phyloP scores from a whole-genome alignment of 2,329 filamentous ascomycete genomes.

The Tolypocladium tundrense region DNA sequence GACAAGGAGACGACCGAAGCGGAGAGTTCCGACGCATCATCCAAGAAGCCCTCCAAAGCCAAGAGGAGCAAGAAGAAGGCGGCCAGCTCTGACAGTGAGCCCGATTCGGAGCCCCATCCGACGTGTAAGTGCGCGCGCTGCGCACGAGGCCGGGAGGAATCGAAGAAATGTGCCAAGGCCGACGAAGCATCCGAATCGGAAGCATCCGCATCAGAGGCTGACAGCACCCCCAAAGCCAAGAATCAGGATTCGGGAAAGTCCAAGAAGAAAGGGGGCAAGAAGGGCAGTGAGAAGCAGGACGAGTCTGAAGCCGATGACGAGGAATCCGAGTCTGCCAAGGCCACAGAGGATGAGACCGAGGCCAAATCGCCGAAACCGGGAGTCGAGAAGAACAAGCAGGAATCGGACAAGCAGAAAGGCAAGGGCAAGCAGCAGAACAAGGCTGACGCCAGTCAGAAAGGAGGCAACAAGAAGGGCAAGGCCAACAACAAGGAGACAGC shows the following conservation, averaged over 20 bases:
- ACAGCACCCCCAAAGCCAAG: conserved; percentile 1
- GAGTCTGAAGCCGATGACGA: conserved; percentile 14
- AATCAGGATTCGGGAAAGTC: background rate
- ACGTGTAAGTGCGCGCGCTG: conserved; percentile 17
- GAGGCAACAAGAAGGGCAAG: conserved; percentile 2
- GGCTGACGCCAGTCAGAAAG: conserved; percentile 4
- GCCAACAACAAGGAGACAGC: background rate
- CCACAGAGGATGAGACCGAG: conserved; percentile 7
- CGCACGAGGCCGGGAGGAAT: conserved; percentile 8
- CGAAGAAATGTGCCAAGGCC: conserved; percentile 2
- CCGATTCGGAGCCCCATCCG: conserved; percentile 23
- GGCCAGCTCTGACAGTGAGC: conserved; percentile 13
- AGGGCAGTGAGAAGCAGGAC: conserved; percentile 9
- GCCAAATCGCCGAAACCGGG: conserved; percentile 2
- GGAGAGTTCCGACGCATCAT: conserved; percentile 7
- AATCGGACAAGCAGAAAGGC: conserved; percentile 6
- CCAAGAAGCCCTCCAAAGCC: conserved; percentile 5
- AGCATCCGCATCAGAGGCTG: background rate
- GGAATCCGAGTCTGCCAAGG: conserved; percentile 12
- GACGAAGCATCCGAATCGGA: conserved; percentile 1
- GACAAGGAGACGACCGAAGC: conserved; percentile 7
- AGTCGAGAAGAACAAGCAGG: conserved; percentile 4
- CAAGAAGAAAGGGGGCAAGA: conserved; percentile 11
- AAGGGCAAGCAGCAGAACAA: conserved; percentile 7
- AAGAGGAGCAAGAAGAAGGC: conserved; percentile 9